phyloP scores from a whole-genome alignment of 805 yeast genomes.

The Ogataea pini region DNA sequence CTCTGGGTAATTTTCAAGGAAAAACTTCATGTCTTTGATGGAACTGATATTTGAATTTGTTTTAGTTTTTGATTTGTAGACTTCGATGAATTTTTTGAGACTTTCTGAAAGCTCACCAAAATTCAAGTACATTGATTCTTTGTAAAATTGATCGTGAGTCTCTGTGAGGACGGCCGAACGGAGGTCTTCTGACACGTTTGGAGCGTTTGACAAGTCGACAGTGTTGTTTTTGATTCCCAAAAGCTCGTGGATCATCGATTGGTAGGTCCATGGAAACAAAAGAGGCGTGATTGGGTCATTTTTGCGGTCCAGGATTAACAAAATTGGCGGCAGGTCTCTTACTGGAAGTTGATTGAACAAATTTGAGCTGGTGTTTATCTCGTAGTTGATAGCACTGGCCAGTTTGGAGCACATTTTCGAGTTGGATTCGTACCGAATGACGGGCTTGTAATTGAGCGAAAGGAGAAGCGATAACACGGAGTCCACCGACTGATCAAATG shows the following conservation, averaged over 20 bases:
- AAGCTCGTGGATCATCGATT: conserved; percentile 94
- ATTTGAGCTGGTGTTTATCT: conserved; percentile 55
- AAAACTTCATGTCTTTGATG: conserved; percentile 85
- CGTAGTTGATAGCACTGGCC: conserved; percentile 64
- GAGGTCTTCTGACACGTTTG: conserved; percentile 58
- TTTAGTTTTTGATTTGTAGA: conserved; percentile 79
- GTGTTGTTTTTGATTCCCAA: conserved; percentile 81
- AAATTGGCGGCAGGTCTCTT: conserved; percentile 66
- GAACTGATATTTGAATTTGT: conserved; percentile 70
- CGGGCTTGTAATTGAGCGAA: conserved; percentile 75
- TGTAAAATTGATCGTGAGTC: conserved; percentile 74
- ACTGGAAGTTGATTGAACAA: conserved; percentile 67
- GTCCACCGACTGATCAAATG: conserved; percentile 43
- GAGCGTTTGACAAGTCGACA: conserved; percentile 60
- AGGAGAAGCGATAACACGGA: conserved; percentile 59
- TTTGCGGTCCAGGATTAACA: conserved; percentile 77
- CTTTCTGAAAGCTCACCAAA: conserved; percentile 94
- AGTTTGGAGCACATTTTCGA: conserved; percentile 65
- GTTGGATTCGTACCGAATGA: conserved; percentile 73
- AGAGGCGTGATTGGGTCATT: conserved; percentile 94
- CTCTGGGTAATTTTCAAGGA: conserved; percentile 92
- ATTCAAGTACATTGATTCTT: conserved; percentile 80
- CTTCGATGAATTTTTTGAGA: conserved; percentile 80
- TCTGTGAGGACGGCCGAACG: conserved; percentile 64
- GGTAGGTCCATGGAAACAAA: conserved; percentile 95